Evolutionary conservation across 2,329 filamentous ascomycete genomes (phyloP).

Genomic region (Fusarium sacchari): DNA sequence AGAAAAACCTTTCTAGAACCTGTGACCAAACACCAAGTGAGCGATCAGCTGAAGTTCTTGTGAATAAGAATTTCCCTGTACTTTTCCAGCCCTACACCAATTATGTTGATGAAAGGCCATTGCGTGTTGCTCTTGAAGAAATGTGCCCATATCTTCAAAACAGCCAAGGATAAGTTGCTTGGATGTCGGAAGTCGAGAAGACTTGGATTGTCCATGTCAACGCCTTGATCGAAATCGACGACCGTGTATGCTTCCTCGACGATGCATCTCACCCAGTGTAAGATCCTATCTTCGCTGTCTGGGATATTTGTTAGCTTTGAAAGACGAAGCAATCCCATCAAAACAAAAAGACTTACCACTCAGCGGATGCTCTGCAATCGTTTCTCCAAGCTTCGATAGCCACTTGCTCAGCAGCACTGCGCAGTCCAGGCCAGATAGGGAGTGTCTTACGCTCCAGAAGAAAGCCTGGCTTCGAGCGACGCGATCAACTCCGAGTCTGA

Average conservation of each 20-base stretch:
- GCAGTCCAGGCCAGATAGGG: constrained; percentile 64
- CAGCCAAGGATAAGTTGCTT: constrained; percentile 42
- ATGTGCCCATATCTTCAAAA: constrained; percentile 57
- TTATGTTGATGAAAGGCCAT: constrained; percentile 59
- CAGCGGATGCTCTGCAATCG: not conserved
- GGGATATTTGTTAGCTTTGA: not conserved
- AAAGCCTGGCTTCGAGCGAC: constrained; percentile 65
- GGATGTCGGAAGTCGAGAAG: constrained; percentile 1
- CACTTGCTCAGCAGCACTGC: constrained; percentile 64
- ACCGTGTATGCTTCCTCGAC: constrained; percentile 55
- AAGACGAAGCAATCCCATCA: fast-evolving
- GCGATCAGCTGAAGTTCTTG: not conserved
- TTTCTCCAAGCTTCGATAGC: constrained; percentile 1
- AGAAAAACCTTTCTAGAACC: not conserved
- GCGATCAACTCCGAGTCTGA: constrained; percentile 63
- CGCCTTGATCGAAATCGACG: constrained; percentile 49
- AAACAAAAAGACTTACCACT: not conserved
- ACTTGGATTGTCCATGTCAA: not conserved
- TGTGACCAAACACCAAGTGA: not conserved
- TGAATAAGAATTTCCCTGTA: constrained; percentile 44
- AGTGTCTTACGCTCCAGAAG: constrained; percentile 67
- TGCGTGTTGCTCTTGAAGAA: constrained; percentile 60
- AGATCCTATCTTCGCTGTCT: constrained; percentile 56
- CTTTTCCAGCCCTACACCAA: constrained; percentile 53
- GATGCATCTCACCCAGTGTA: constrained; percentile 58